Conservation (phyloP, 176 grass and related monocot genomes). For the Carex myosuroides region DNA sequence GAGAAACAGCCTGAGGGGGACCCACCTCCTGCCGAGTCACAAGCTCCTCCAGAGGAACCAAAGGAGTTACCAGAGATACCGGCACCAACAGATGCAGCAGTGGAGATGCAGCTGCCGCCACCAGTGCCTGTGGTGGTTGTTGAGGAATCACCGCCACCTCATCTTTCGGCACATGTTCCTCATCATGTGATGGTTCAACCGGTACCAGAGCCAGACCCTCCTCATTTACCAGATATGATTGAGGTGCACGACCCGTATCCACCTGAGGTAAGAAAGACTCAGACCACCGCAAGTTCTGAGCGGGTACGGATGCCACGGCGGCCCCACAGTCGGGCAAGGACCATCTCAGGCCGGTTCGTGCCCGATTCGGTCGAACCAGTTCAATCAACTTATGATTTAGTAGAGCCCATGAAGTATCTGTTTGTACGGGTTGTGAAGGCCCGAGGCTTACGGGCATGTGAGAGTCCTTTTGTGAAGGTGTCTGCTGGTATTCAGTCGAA, state of each 20-base stretch:
- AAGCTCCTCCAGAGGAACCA: constrained; percentile 35
- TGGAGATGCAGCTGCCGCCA: constrained; percentile 67
- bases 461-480: constrained; percentile 69
- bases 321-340: constrained; percentile 16
- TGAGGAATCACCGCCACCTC: constrained; percentile 38
- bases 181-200: constrained; percentile 18
- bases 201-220: constrained; percentile 7
- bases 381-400: constrained; percentile 63
- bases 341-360: constrained; percentile 59
- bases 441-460: constrained; percentile 60
- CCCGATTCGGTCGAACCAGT: constrained; percentile 46
- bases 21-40: constrained; percentile 26
- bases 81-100: constrained; percentile 49
- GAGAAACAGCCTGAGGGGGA: constrained; percentile 30
- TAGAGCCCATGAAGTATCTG: constrained; percentile 88
- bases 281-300: constrained; percentile 46
- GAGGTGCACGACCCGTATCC: constrained; percentile 46
- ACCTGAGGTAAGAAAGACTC: constrained; percentile 55
- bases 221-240: constrained; percentile 21
- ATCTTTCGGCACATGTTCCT: constrained; percentile 3
- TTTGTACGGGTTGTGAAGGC: constrained; percentile 73
- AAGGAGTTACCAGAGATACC: constrained; percentile 40
- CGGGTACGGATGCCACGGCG: constrained; percentile 27
- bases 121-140: constrained; percentile 34
- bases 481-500: constrained; percentile 37